Conservation (phyloP, 2,329 filamentous ascomycete species). For the Phaeoacremonium minimum region DNA sequence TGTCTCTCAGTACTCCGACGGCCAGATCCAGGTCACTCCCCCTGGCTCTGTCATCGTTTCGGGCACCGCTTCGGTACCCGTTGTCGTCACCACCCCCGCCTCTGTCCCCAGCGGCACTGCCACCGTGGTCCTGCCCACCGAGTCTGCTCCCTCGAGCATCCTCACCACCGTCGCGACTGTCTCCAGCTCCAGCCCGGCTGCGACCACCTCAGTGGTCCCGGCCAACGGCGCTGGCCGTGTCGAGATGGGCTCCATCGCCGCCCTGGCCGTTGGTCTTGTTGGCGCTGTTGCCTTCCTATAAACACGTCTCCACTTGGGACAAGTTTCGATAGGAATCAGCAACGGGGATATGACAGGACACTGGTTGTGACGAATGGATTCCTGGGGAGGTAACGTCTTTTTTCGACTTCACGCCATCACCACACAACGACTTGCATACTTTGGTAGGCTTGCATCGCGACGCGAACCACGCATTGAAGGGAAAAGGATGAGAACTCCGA, state of each 20-base stretch:
- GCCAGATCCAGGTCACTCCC: constrained; percentile 41
- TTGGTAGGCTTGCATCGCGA: no score
- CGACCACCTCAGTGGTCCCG: constrained; percentile 16
- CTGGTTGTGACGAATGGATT: no score
- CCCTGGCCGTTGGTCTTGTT: constrained; percentile 25
- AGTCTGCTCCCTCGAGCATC: constrained; percentile 8
- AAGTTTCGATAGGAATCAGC: no score
- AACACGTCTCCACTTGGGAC: no score
- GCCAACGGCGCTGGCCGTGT: constrained; percentile 22
- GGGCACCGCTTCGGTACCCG: constrained; percentile 12
- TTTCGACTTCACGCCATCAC: no score
- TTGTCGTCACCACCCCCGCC: constrained; percentile 6
- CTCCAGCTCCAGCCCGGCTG: constrained; percentile 6
- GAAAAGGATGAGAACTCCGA: no score
- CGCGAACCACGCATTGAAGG: no score
- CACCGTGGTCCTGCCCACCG: constrained; percentile 10
- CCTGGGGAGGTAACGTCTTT: no score
- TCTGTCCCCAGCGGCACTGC: constrained; percentile 12
- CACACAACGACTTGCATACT: no score
- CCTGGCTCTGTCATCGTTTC: constrained; percentile 16
- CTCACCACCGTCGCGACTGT: constrained; percentile 12
- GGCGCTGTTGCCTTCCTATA: constrained; percentile 29
- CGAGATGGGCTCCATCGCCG: constrained; percentile 24
- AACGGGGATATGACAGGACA: no score
- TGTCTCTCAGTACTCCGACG: constrained; percentile 40